Conservation (phyloP, 2,329 filamentous ascomycete genomes). For the Chaetomium sp. region DNA sequence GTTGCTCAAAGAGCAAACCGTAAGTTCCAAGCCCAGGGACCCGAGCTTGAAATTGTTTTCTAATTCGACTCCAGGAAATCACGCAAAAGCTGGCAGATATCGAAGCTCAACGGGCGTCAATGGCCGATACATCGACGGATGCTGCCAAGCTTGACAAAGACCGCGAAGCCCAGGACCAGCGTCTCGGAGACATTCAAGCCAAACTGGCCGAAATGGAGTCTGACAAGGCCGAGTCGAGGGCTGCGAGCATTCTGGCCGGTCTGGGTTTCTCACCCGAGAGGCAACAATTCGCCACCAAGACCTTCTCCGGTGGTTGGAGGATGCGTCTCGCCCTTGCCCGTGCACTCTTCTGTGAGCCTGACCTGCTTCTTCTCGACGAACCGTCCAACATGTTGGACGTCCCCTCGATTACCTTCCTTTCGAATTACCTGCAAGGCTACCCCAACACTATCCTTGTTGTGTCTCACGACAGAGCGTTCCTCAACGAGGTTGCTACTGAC, state of each 20-base stretch:
- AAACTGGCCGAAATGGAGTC: constrained; percentile 99
- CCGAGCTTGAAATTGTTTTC: background rate
- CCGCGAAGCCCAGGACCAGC: constrained; percentile 82
- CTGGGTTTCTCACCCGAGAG: constrained; percentile 92
- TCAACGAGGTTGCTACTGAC: constrained; percentile 98
- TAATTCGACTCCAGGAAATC: constrained; percentile 56
- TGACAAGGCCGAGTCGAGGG: constrained; percentile 92
- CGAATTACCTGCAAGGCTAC: constrained; percentile 89
- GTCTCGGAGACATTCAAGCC: constrained; percentile 80
- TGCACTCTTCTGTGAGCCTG: constrained; percentile 96
- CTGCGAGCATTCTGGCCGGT: constrained; percentile 92
- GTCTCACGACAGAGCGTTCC: constrained; percentile 96
- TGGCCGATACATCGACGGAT: constrained; percentile 90
- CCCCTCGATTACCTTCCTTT: constrained; percentile 97
- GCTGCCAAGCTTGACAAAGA: constrained; percentile 79
- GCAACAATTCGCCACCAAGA: constrained; percentile 90
- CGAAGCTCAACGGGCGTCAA: constrained; percentile 66
- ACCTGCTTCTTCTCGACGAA: constrained; percentile 93
- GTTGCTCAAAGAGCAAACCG: constrained; percentile 78
- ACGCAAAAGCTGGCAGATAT: constrained; percentile 66
- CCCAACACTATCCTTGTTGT: constrained; percentile 94
- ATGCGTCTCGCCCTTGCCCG: constrained; percentile 94
- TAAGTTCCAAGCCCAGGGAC: constrained; percentile 34
- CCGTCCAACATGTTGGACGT: constrained; percentile 99
- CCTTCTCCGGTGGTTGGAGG: constrained; percentile 98